These are phyloP conservation scores for Psidium friedrichsthalianum DNA, from an alignment of 345 rosid genomes.

Conservation along the genomic window DNA sequence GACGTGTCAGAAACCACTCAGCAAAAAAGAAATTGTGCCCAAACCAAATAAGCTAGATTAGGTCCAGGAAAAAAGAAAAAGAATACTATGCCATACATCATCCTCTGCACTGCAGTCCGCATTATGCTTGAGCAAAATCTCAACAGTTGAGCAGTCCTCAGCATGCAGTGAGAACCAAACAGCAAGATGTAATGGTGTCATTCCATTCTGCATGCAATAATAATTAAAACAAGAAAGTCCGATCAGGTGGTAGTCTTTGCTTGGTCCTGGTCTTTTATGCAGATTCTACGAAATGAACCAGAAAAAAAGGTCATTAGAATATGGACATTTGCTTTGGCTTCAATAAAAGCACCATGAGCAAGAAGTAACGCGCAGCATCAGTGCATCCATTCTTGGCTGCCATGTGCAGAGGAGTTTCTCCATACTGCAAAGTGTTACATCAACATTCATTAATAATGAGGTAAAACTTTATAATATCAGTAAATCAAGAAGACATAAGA, in stretches of 20 bases:
- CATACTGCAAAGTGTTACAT: constrained; percentile 43
- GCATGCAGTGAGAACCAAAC: constrained; percentile 88
- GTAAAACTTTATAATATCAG: not conserved
- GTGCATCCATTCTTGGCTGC: constrained; percentile 94
- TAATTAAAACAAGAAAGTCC: not conserved
- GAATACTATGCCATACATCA: constrained; percentile 31
- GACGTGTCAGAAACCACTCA: not conserved
- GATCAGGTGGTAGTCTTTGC: not conserved
- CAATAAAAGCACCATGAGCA: constrained; percentile 73
- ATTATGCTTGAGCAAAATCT: constrained; percentile 68
- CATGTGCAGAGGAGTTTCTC: constrained; percentile 99
- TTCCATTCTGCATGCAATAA: constrained; percentile 68
- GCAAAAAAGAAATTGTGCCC: not conserved
- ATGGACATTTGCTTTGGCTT: constrained; percentile 85
- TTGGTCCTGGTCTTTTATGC: not conserved
- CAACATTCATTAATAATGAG: not conserved
- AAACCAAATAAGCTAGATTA: not conserved
- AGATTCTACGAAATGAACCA: not conserved
- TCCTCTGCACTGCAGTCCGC: constrained; percentile 93
- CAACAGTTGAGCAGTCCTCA: constrained; percentile 67
- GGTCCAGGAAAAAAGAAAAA: not conserved
- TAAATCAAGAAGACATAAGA: not conserved
- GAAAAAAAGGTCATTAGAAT: constrained; percentile 5
- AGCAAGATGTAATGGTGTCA: constrained; percentile 96
- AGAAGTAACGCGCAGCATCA: constrained; percentile 77